Evolutionary conservation across 1,284 basidiomycete genomes (phyloP).

Genomic region (Ganoderma leucocontextum): DNA sequence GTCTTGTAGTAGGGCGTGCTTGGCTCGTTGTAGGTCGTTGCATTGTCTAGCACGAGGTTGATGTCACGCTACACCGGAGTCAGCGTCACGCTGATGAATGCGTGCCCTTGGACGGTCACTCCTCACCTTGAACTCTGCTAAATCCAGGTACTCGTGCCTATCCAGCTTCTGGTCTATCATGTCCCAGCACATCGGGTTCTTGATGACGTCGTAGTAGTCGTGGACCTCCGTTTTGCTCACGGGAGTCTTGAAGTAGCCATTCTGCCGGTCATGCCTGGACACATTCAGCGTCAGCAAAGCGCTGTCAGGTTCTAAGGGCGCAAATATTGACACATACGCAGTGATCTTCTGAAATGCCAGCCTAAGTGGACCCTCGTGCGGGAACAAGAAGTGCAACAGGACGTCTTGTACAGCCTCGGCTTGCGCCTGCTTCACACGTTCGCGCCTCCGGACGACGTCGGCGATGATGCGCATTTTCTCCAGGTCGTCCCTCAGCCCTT

Average conservation of each 20-base stretch:
- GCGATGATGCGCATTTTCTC: slow-evolving; percentile 78
- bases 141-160: slow-evolving; percentile 78
- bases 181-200: slow-evolving; percentile 91
- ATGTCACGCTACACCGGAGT: slow-evolving; percentile 72
- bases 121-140: slow-evolving; percentile 79
- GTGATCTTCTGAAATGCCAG: slow-evolving; percentile 75
- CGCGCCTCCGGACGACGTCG: slow-evolving; percentile 82
- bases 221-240: slow-evolving; percentile 86
- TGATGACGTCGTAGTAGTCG: slow-evolving; percentile 92
- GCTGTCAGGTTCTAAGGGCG: slow-evolving; percentile 36
- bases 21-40: slow-evolving; percentile 85
- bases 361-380: slow-evolving; percentile 70
- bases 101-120: background rate
- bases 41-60: slow-evolving; percentile 86
- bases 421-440: slow-evolving; percentile 84
- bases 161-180: slow-evolving; percentile 85
- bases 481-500: slow-evolving; percentile 81
- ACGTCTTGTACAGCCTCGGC: slow-evolving; percentile 76
- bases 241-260: slow-evolving; percentile 79
- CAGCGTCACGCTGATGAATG: background rate
- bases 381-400: slow-evolving; percentile 72
- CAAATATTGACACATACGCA: slow-evolving; percentile 51
- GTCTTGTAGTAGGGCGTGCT: slow-evolving; percentile 79
- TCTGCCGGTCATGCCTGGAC: slow-evolving; percentile 77
- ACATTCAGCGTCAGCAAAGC: slow-evolving; percentile 12